phyloP scores from a whole-genome alignment of 2,329 filamentous ascomycete genomes.

The Xylaria sp. region DNA sequence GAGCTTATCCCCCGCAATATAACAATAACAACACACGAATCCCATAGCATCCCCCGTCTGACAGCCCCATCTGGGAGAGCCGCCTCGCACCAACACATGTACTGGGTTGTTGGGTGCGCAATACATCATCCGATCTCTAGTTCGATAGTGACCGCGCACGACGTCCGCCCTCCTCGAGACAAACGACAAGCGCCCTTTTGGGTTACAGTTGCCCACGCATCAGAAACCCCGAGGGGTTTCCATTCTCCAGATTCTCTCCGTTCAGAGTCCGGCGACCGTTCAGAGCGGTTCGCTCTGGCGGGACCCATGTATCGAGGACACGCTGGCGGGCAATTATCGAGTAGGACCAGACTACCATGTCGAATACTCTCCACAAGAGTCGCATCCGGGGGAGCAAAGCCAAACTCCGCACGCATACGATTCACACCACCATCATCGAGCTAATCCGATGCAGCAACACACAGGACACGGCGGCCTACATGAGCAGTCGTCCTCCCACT shows the following conservation, averaged over 20 bases:
- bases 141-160: slow-evolving; percentile 37
- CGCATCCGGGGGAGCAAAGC: slow-evolving; percentile 68
- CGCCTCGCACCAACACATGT: slow-evolving; percentile 45
- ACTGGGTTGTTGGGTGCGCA: slow-evolving; percentile 41
- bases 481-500: slow-evolving; percentile 48
- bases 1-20: slow-evolving; percentile 33
- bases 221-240: slow-evolving; percentile 60
- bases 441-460: slow-evolving; percentile 58
- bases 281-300: slow-evolving; percentile 79
- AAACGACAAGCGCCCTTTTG: slow-evolving; percentile 40
- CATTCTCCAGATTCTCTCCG: slow-evolving; percentile 61
- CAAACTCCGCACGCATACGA: slow-evolving; percentile 70
- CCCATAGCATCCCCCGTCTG: slow-evolving; percentile 25
- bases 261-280: slow-evolving; percentile 70
- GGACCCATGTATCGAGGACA: slow-evolving; percentile 74
- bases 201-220: slow-evolving; percentile 43
- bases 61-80: slow-evolving; percentile 32
- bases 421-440: slow-evolving; percentile 52
- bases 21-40: slow-evolving; percentile 32
- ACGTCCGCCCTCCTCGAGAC: slow-evolving; percentile 41
- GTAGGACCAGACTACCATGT: slow-evolving; percentile 73
- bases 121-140: slow-evolving; percentile 39
- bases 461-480: slow-evolving; percentile 53
- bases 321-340: slow-evolving; percentile 77
- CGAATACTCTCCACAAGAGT: slow-evolving; percentile 73